These are phyloP conservation scores for Termitomyces sp. DNA, from an alignment of 768 basidiomycete genomes.

Conservation along the genomic window DNA sequence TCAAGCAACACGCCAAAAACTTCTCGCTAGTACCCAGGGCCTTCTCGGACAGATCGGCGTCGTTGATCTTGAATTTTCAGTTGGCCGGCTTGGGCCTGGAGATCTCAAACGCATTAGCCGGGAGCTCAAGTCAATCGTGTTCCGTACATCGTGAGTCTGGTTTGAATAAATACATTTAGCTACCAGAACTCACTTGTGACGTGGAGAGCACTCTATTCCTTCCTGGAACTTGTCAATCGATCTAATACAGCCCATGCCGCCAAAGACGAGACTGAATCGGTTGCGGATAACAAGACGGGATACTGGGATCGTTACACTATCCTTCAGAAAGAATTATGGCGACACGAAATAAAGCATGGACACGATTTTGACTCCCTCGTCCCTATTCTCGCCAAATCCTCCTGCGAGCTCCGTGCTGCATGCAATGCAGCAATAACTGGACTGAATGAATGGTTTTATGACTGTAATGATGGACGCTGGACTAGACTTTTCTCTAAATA, in stretches of 20 bases:
- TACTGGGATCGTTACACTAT: conserved; percentile 23
- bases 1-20: conserved; percentile 17
- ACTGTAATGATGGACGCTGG: conserved; percentile 32
- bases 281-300: conserved; percentile 8
- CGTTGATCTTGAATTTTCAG: conserved; percentile 34
- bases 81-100: conserved; percentile 35
- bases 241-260: conserved; percentile 18
- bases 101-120: conserved; percentile 33
- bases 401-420: conserved; percentile 26
- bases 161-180: too few relatives aligned
- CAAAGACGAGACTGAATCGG: conserved; percentile 11
- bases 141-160: conserved; percentile 27
- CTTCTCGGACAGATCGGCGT: conserved; percentile 30
- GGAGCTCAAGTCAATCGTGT: conserved; percentile 33
- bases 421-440: conserved; percentile 20
- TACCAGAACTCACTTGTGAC: not conserved
- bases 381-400: conserved; percentile 33
- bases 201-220: conserved; percentile 30
- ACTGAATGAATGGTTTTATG: conserved; percentile 27
- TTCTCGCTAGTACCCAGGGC: conserved; percentile 25
- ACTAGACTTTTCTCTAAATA: conserved; percentile 19
- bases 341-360: conserved; percentile 32
- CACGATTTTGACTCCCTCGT: conserved; percentile 35
- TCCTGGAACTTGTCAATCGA: conserved; percentile 30
- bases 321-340: conserved; percentile 21